Conservation (phyloP, 2,329 filamentous ascomycete species). For the Myriosclerotinia scirpicola region DNA sequence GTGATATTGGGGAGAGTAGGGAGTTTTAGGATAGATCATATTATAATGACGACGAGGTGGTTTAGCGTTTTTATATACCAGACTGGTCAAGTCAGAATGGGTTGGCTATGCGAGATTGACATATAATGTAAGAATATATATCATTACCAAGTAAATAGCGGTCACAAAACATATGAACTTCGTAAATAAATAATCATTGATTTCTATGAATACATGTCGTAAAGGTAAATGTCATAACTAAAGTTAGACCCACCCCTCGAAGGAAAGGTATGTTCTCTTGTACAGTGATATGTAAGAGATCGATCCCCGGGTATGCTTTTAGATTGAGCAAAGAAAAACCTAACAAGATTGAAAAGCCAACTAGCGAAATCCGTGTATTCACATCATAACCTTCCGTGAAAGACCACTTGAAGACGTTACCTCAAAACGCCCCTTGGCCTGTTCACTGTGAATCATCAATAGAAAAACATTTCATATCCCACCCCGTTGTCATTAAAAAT, state of each 20-base stretch:
- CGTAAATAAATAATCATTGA: slow-evolving; percentile 20
- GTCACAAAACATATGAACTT: neutral
- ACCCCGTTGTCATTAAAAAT: slow-evolving; percentile 24
- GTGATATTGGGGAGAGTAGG: slow-evolving; percentile 79
- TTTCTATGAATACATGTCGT: slow-evolving; percentile 24
- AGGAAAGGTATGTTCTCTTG: slow-evolving; percentile 15
- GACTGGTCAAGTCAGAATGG: too few relatives aligned
- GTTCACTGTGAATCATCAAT: slow-evolving; percentile 24
- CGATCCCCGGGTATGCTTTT: slow-evolving; percentile 23
- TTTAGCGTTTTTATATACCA: too few relatives aligned
- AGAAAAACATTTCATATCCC: slow-evolving; percentile 24
- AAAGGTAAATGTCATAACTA: slow-evolving; percentile 10
- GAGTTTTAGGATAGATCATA: slow-evolving; percentile 59
- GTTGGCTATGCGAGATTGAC: too few relatives aligned
- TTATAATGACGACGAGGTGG: too few relatives aligned
- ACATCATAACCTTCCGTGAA: slow-evolving; percentile 22
- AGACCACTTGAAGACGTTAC: slow-evolving; percentile 20
- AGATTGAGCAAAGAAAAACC: slow-evolving; percentile 13
- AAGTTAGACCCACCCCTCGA: neutral
- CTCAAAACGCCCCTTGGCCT: slow-evolving; percentile 23
- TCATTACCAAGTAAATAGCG: slow-evolving; percentile 2
- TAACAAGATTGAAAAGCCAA: slow-evolving; percentile 22
- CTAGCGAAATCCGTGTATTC: slow-evolving; percentile 24
- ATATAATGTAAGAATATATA: too few relatives aligned
- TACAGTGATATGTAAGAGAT: slow-evolving; percentile 12